Conservation (phyloP, 768 basidiomycete genomes). For the Boletus fagicola region DNA sequence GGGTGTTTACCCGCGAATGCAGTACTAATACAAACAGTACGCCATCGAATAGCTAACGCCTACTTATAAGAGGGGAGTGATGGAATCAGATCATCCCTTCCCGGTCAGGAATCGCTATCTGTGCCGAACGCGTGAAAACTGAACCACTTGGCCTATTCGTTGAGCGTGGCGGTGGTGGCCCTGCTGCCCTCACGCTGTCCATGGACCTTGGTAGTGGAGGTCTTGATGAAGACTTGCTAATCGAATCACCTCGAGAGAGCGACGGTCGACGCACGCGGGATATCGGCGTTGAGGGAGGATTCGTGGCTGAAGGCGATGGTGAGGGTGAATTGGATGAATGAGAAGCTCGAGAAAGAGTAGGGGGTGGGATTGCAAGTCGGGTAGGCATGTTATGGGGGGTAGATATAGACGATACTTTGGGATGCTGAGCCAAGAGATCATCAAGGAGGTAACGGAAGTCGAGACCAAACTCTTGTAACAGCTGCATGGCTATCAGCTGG, state of each 20-base stretch:
- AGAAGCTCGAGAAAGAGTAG: constrained; percentile 17
- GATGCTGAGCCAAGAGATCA: constrained; percentile 54
- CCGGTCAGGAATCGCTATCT: constrained; percentile 51
- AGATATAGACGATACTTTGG: constrained; percentile 36
- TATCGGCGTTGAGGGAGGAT: constrained; percentile 28
- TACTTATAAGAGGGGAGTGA: not conserved
- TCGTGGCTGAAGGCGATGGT: constrained; percentile 13
- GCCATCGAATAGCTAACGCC: not conserved
- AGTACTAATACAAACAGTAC: not conserved
- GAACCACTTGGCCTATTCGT: constrained; percentile 61
- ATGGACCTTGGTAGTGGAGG: constrained; percentile 31
- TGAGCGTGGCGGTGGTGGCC: constrained; percentile 66
- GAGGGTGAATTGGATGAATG: constrained; percentile 16
- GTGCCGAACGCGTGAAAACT: constrained; percentile 42
- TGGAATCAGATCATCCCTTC: constrained; percentile 59
- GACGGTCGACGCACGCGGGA: constrained; percentile 28
- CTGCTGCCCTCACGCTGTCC: constrained; percentile 37
- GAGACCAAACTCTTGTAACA: constrained; percentile 89
- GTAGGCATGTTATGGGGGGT: constrained; percentile 25
- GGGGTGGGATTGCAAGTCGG: constrained; percentile 24
- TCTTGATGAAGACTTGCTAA: constrained; percentile 17
- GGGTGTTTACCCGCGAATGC: not conserved
- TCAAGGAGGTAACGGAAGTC: constrained; percentile 95
- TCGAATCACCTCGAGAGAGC: constrained; percentile 29
- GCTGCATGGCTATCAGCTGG: constrained; percentile 39